A percentile compares a stretch with the other conserved stretches of the same genome.
These are phyloP conservation scores for Penicillium sp. DNA, from an alignment of 2,329 filamentous ascomycete species.

Conservation along the genomic window DNA sequence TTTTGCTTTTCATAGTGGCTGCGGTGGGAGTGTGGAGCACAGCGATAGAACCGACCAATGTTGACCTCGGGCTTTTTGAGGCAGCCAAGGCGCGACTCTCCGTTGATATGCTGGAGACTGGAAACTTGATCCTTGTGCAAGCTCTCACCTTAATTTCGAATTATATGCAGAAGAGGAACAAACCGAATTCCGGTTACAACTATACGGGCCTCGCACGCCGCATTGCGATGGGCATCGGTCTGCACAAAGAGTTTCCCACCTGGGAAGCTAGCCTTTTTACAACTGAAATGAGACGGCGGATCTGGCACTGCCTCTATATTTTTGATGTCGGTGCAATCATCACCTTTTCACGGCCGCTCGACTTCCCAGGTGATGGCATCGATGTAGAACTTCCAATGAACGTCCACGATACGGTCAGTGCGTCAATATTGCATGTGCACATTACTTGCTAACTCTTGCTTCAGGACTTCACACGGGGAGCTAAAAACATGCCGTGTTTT, in stretches of 20 bases:
- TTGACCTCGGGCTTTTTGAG: constrained; percentile 37
- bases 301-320: constrained; percentile 33
- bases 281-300: constrained; percentile 28
- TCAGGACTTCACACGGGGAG: constrained; percentile 18
- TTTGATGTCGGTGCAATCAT: constrained; percentile 44
- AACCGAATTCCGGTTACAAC: constrained; percentile 44
- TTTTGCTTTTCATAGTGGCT: constrained; percentile 36
- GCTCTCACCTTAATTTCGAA: constrained; percentile 42
- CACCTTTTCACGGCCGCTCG: constrained; percentile 44
- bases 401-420: constrained; percentile 28
- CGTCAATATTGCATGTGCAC: neutral
- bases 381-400: constrained; percentile 38
- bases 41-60: constrained; percentile 21
- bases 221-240: constrained; percentile 43
- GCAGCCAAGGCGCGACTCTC: constrained; percentile 40
- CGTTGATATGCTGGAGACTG: constrained; percentile 39
- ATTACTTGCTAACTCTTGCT: neutral
- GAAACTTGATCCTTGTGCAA: constrained; percentile 44
- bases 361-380: constrained; percentile 38
- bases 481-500: constrained; percentile 20
- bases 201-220: constrained; percentile 41
- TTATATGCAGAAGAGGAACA: constrained; percentile 44
- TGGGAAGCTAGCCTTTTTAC: constrained; percentile 32
- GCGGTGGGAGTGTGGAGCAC: constrained; percentile 37
- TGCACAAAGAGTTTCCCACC: constrained; percentile 43